phyloP scores from a whole-genome alignment of 2,329 filamentous ascomycete species.

The Diaporthe sp. region DNA sequence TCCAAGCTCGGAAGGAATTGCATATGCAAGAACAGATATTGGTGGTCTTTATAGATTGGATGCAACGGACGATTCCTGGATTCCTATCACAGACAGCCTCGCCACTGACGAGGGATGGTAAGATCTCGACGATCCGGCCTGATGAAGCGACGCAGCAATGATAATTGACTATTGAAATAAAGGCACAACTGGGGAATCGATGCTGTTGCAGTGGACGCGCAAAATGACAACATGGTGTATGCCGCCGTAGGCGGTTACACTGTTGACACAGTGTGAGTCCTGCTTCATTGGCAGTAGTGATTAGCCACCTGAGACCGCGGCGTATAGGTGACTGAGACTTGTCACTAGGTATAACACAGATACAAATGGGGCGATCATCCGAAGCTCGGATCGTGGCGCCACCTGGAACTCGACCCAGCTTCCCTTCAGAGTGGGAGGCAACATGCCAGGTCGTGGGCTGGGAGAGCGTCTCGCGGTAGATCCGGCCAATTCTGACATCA shows the following conservation, averaged over 20 bases:
- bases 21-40: constrained; percentile 67
- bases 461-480: constrained; percentile 69
- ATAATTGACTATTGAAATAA: neutral
- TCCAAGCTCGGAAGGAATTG: constrained; percentile 58
- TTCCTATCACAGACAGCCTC: constrained; percentile 60
- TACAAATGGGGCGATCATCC: constrained; percentile 63
- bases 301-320: neutral
- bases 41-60: constrained; percentile 67
- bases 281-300: too few relatives aligned
- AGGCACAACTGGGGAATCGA: constrained; percentile 68
- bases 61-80: constrained; percentile 62
- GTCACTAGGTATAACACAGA: constrained; percentile 47
- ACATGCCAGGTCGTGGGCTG: constrained; percentile 69
- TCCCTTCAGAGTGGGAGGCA: constrained; percentile 69
- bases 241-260: constrained; percentile 67
- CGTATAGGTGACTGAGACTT: neutral
- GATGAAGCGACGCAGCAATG: neutral
- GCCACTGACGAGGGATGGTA: constrained; percentile 57
- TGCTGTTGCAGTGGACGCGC: constrained; percentile 64
- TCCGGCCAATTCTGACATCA: constrained; percentile 63
- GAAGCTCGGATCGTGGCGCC: constrained; percentile 61
- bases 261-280: constrained; percentile 56
- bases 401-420: constrained; percentile 61
- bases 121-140: constrained; percentile 17
- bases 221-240: constrained; percentile 61